phyloP scores from a whole-genome alignment of 2,329 filamentous ascomycete genomes.

The Bipolaris cookei region DNA sequence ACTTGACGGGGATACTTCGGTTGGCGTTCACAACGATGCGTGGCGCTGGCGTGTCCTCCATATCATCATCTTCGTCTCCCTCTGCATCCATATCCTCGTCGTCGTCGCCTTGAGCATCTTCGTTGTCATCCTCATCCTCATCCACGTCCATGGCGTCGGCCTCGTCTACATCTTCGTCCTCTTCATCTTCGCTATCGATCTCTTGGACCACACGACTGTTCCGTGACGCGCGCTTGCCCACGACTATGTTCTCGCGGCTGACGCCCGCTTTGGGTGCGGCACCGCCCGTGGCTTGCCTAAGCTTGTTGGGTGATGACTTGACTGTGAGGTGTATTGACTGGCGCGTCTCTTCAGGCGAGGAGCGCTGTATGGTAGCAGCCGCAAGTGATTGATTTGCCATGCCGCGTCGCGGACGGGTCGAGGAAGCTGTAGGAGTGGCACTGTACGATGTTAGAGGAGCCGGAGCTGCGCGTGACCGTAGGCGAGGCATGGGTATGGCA shows the following conservation, averaged over 20 bases:
- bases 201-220: slow-evolving; percentile 50
- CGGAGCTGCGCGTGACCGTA: slow-evolving; percentile 46
- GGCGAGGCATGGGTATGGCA: slow-evolving; percentile 42
- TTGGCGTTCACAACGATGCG: slow-evolving; percentile 33
- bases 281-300: slow-evolving; percentile 55
- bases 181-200: slow-evolving; percentile 52
- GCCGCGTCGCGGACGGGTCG: slow-evolving; percentile 48
- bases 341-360: slow-evolving; percentile 51
- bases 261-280: slow-evolving; percentile 37
- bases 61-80: slow-evolving; percentile 49
- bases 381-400: slow-evolving; percentile 43
- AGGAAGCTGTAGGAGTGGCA: slow-evolving; percentile 46
- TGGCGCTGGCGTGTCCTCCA: slow-evolving; percentile 43
- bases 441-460: slow-evolving; percentile 42
- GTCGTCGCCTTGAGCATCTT: slow-evolving; percentile 47
- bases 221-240: slow-evolving; percentile 48
- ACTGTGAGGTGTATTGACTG: slow-evolving; percentile 58
- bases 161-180: slow-evolving; percentile 48
- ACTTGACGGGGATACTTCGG: slow-evolving; percentile 43
- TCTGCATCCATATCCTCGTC: slow-evolving; percentile 50
- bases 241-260: slow-evolving; percentile 46
- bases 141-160: slow-evolving; percentile 51
- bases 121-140: slow-evolving; percentile 48
- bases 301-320: slow-evolving; percentile 57
- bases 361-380: slow-evolving; percentile 48